Percentiles rank a stretch among this genome's conserved stretches.
phyloP scores from a whole-genome alignment of 164 flowering plant species.

The Pachysandra terminalis region DNA sequence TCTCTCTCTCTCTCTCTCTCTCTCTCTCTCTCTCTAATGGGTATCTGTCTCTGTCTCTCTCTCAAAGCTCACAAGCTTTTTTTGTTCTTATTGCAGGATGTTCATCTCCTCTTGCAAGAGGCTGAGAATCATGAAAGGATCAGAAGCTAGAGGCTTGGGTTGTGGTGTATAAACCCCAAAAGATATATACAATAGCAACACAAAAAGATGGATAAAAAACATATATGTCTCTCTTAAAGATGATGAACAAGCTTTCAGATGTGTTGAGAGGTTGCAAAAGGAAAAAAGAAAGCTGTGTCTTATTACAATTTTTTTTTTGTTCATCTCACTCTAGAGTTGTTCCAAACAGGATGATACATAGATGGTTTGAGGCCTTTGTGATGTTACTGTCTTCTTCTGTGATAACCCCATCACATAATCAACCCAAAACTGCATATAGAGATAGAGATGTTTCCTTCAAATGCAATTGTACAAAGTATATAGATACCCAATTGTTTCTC shows the following conservation, averaged over 20 bases:
- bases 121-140: constrained; percentile 79
- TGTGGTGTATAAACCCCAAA: constrained; percentile 30
- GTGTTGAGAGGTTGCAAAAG: neutral
- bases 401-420: constrained; percentile 3
- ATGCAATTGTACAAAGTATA: constrained; percentile 23
- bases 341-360: constrained; percentile 12
- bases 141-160: constrained; percentile 70
- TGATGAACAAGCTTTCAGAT: constrained; percentile 16
- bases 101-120: constrained; percentile 76
- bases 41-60: constrained; percentile 8
- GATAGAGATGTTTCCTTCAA: constrained; percentile 9
- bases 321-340: constrained; percentile 3
- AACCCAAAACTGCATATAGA: constrained; percentile 18
- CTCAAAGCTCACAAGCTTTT: constrained; percentile 1
- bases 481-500: neutral
- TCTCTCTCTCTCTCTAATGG: constrained; percentile 4
- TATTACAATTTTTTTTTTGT: constrained; percentile 9
- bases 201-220: constrained; percentile 6
- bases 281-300: no score
- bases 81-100: constrained; percentile 52
- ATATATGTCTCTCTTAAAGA: neutral
- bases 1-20: constrained; percentile 11
- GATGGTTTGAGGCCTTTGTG: constrained; percentile 18
- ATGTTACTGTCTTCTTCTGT: constrained; percentile 14
- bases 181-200: neutral